phyloP scores from a whole-genome alignment of 106 monocot genomes.

The Chionographis japonica region DNA sequence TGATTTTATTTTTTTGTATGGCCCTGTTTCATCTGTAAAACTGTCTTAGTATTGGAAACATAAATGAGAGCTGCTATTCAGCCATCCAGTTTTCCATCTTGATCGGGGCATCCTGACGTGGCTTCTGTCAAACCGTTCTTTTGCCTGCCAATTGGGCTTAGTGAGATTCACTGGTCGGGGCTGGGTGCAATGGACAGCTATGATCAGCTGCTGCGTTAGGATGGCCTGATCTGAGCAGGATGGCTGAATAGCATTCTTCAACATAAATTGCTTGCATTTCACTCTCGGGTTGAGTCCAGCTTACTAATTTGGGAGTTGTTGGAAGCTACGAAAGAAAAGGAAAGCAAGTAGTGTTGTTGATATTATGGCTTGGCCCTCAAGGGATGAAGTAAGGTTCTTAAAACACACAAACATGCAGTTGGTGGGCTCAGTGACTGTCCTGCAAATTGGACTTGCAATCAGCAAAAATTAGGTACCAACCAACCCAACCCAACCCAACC shows the following conservation, averaged over 20 bases:
- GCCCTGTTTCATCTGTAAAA: no score
- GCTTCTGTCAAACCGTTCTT: no score
- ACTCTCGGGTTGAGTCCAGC: neutral
- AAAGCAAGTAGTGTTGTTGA: neutral
- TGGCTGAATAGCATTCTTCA: no score
- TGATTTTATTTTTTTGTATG: no score
- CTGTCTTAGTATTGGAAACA: no score
- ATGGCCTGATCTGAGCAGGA: no score
- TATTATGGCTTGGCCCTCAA: slow-evolving; percentile 10
- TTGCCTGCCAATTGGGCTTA: no score
- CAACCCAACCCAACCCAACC: slow-evolving; percentile 28
- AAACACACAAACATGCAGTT: slow-evolving; percentile 4
- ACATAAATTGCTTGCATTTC: neutral
- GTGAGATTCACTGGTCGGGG: no score
- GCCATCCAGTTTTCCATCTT: no score
- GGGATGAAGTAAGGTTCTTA: slow-evolving; percentile 4
- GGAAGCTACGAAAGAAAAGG: neutral
- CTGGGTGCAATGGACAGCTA: no score
- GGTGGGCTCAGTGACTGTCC: slow-evolving; percentile 17
- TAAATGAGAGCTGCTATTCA: no score
- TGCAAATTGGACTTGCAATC: slow-evolving; percentile 37
- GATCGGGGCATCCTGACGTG: no score
- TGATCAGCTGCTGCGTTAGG: neutral
- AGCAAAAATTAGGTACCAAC: slow-evolving; percentile 23
- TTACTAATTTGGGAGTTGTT: slow-evolving; percentile 12